Conservation (phyloP, 106 monocot species). For the Dioscorea dumetorum region DNA sequence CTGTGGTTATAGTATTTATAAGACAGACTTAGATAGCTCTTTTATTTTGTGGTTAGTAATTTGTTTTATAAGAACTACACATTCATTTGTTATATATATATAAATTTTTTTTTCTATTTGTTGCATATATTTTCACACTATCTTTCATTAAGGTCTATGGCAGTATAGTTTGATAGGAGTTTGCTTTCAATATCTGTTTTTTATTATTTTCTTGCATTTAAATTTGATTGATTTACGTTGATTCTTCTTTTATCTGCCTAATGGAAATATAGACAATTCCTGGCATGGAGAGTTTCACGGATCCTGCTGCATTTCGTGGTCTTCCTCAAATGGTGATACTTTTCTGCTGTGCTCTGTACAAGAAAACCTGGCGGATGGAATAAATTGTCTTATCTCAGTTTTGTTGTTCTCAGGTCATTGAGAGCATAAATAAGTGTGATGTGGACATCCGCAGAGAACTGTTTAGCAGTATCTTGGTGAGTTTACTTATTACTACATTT, state of each 20-base stretch:
- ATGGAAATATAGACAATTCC: conserved; percentile 68
- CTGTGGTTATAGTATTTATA: no score
- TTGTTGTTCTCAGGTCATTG: conserved; percentile 55
- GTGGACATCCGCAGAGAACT: conserved; percentile 92
- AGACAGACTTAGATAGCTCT: no score
- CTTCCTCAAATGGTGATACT: conserved; percentile 84
- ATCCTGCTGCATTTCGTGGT: conserved; percentile 48
- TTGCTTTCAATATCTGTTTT: no score
- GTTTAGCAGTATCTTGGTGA: conserved; percentile 94
- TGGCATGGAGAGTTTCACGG: conserved; percentile 63
- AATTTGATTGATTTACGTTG: neutral
- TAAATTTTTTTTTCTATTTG: no score
- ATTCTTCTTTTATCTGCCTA: neutral
- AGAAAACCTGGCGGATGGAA: no score
- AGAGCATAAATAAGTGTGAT: conserved; percentile 96
- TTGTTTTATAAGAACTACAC: no score
- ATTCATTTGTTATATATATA: no score
- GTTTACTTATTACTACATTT: neutral
- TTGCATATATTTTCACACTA: no score
- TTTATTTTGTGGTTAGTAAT: no score
- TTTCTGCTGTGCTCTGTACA: neutral
- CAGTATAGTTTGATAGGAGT: no score
- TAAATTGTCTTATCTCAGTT: neutral
- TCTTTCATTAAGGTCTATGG: no score
- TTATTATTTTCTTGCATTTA: neutral